These are phyloP conservation scores for Melastoma candidum DNA, from an alignment of 441 rosid genomes.

Conservation along the genomic window DNA sequence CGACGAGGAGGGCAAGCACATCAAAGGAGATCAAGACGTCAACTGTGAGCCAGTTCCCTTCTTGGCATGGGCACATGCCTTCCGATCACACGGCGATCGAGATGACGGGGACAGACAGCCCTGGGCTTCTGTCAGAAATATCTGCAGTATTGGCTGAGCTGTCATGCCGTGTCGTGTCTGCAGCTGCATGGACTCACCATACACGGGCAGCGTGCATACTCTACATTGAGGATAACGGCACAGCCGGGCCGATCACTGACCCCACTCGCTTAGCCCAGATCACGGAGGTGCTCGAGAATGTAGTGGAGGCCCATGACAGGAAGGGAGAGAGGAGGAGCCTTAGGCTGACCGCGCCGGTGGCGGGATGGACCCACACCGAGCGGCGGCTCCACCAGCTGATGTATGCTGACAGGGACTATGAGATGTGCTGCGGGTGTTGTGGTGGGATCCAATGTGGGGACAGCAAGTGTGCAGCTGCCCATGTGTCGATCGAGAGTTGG, in stretches of 20 bases:
- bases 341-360: background rate
- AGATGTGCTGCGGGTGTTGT: conserved; percentile 7
- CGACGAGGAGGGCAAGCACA: conserved; percentile 10
- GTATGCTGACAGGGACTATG: conserved; percentile 62
- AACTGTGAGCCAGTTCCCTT: conserved; percentile 6
- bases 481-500: conserved; percentile 47
- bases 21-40: conserved; percentile 10
- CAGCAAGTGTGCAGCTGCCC: conserved; percentile 17
- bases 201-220: conserved; percentile 60
- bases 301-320: conserved; percentile 33
- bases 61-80: conserved; percentile 11
- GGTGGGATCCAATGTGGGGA: conserved; percentile 17
- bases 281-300: conserved; percentile 39
- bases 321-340: conserved; percentile 24
- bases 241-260: conserved; percentile 41
- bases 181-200: conserved; percentile 81
- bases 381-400: conserved; percentile 65
- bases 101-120: conserved; percentile 54
- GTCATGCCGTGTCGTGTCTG: conserved; percentile 55
- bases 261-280: conserved; percentile 50
- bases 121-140: conserved; percentile 73
- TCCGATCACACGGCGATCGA: conserved; percentile 55
- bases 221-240: conserved; percentile 41
- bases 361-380: conserved; percentile 30
- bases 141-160: conserved; percentile 54